phyloP scores from a whole-genome alignment of 352 stramenopile species.

The Blastocystis sp. region DNA sequence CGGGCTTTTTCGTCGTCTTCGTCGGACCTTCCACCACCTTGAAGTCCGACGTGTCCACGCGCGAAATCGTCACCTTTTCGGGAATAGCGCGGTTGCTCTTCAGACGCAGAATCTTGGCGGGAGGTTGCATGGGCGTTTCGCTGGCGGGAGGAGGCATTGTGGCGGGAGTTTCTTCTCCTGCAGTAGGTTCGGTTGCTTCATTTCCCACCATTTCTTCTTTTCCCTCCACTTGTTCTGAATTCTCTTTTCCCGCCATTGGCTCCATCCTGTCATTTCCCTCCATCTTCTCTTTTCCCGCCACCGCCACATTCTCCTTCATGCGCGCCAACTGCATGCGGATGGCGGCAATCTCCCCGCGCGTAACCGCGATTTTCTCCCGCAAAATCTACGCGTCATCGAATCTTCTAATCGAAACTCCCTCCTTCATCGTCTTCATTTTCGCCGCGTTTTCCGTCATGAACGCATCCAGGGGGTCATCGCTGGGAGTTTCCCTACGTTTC shows the following conservation, averaged over 20 bases:
- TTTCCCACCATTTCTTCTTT: too few relatives aligned
- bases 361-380: not conserved
- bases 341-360: not conserved
- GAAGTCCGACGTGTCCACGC: constrained; percentile 10
- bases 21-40: not conserved
- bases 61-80: not conserved
- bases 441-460: constrained; percentile 43
- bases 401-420: not conserved
- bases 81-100: not conserved
- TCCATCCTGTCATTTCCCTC: too few relatives aligned
- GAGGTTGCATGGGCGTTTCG: not conserved
- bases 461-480: constrained; percentile 21
- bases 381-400: constrained; percentile 28
- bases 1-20: not conserved
- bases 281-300: too few relatives aligned
- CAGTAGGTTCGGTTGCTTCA: too few relatives aligned
- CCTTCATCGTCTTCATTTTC: constrained; percentile 33
- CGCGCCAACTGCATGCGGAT: not conserved
- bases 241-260: too few relatives aligned
- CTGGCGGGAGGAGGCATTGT: not conserved
- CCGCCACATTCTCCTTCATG: too few relatives aligned
- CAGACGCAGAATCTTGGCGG: not conserved
- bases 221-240: too few relatives aligned
- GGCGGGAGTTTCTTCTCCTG: too few relatives aligned
- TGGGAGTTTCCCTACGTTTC: not conserved